phyloP scores from a whole-genome alignment of 805 yeast genomes.

The Saturnispora halmiae region DNA sequence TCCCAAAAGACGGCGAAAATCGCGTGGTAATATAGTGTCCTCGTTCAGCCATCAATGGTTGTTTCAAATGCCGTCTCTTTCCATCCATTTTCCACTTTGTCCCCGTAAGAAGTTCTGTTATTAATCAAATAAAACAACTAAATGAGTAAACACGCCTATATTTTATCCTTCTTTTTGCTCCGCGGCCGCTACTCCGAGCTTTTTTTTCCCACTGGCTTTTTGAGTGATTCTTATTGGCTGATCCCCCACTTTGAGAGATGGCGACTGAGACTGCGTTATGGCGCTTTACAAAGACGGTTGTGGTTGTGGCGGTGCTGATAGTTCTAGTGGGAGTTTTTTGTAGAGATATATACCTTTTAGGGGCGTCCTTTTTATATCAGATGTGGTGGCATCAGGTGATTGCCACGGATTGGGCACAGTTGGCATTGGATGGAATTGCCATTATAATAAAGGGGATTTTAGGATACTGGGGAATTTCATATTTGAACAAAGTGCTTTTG shows the following conservation, averaged over 20 bases:
- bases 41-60: background rate
- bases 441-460: slow-evolving; percentile 15
- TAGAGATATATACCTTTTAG: slow-evolving; percentile 13
- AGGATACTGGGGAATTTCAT: slow-evolving; percentile 15
- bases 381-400: slow-evolving; percentile 3
- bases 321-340: slow-evolving; percentile 11
- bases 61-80: slow-evolving; percentile 2
- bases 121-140: background rate
- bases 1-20: slow-evolving; percentile 5
- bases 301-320: slow-evolving; percentile 14
- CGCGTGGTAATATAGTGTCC: slow-evolving; percentile 6
- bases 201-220: background rate
- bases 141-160: background rate
- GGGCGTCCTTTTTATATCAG: slow-evolving; percentile 7
- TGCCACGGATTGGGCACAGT: slow-evolving; percentile 1
- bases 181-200: slow-evolving; percentile 10
- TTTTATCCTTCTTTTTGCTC: slow-evolving; percentile 2
- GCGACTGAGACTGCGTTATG: background rate
- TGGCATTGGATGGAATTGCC: slow-evolving; percentile 13
- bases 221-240: background rate
- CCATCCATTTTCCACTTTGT: slow-evolving; percentile 5
- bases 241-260: too few species aligned
- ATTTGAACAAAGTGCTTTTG: slow-evolving; percentile 19
- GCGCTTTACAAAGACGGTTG: slow-evolving; percentile 17
- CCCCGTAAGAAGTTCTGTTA: too few species aligned